These are phyloP conservation scores for Xylaria sp. DNA, from an alignment of 2,329 filamentous ascomycete genomes.

Conservation along the genomic window DNA sequence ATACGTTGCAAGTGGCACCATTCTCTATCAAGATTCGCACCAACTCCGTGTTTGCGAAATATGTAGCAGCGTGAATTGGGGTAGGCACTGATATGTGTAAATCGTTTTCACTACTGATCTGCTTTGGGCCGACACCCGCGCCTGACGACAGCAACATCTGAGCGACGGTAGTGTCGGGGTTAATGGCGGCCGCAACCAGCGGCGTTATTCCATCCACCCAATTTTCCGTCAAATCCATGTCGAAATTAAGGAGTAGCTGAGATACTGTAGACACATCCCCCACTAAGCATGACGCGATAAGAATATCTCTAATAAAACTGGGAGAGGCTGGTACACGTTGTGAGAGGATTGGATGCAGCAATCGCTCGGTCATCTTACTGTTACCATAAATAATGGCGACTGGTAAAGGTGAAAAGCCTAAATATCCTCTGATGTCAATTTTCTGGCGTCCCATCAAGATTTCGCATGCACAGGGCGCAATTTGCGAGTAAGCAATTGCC, in stretches of 20 bases:
- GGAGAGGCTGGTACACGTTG: neutral
- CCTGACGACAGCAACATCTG: neutral
- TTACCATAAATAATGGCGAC: neutral
- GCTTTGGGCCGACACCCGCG: neutral
- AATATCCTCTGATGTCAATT: no score
- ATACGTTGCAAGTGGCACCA: constrained; percentile 13
- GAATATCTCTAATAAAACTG: neutral
- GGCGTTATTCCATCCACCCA: neutral
- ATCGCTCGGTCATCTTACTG: neutral
- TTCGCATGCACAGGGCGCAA: no score
- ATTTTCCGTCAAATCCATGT: neutral
- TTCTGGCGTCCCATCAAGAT: no score
- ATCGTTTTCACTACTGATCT: no score
- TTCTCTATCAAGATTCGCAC: neutral
- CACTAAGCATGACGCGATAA: neutral
- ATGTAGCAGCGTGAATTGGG: constrained; percentile 21
- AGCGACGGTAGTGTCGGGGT: constrained; percentile 6
- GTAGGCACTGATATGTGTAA: neutral
- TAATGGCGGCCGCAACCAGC: constrained; percentile 22
- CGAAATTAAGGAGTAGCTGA: neutral
- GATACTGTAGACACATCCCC: constrained; percentile 1
- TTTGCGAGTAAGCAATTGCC: no score
- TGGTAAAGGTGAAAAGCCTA: neutral
- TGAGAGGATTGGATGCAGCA: neutral
- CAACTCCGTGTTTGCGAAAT: constrained; percentile 7